Base-by-base conservation (phyloP, 192 early-diverging fungal genomes). In the Coemansia asiatica region DNA sequence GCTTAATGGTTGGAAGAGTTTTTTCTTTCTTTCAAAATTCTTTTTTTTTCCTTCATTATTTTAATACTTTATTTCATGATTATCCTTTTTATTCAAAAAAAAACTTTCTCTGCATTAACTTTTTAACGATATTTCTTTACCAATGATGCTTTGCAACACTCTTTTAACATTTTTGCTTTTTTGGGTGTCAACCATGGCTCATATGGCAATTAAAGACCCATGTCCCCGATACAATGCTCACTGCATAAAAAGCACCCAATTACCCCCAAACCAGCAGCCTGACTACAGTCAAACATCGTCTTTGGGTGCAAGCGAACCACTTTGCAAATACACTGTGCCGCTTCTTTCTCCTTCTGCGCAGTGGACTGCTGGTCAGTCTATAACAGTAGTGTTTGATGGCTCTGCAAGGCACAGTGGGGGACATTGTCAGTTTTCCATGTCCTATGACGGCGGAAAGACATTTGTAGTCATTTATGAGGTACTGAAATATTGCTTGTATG, bases 401-500 rank as follows among this genome's bases (percentile, higher is more conserved):
- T 23, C 33, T 35, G 67, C 59, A 28, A 31, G 36, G 18, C 79
- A 79, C 60, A 66, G 47, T 16, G 77, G 74, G 15, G 83, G 83
- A 5, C 83, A 84, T 58, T 84, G 83, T 72, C 36, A 80, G 53
- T 80, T 81, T 57, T 61, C 78, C 2, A 26, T 84, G 19, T 78
- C 75, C n/a, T 71, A 66, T 46, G 83, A 84, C 50, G 74, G 63
- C 51, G 71, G 64, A 35, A 16, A 67, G 13, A 73, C 71, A 13
- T 73, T 66, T 46, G 76, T 68, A 35, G 86, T 85, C n/a, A 68
- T 88, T 31, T 67, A 83, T 53, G 71, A 33, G 19, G 23, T 50
- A 6, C 28, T 54, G 48, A 19, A 28, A 6, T 27, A 51, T 7
- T 63, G 62, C 62, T 51, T 51, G 27, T 26, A 54, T 13, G 35